Conservation (phyloP, 2,329 filamentous ascomycete genomes). For the Pseudogymnoascus sp. region DNA sequence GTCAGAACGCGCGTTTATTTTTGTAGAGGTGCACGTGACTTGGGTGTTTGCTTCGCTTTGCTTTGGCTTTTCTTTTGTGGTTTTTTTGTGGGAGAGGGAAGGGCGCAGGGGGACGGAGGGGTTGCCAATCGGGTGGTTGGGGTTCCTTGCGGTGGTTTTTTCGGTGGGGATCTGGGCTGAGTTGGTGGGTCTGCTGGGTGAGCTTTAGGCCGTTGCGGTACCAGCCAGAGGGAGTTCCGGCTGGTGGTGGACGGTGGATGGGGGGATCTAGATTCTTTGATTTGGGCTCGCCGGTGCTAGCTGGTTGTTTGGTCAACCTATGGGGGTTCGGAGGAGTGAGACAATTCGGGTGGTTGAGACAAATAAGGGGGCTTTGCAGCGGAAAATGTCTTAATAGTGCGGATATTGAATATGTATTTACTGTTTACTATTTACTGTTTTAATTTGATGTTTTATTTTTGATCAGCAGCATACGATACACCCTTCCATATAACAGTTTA, state of each 20-base stretch:
- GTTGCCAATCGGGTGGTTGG: neutral
- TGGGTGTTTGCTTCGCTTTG: too few species aligned
- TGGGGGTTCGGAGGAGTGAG: neutral
- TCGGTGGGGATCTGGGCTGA: neutral
- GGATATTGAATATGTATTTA: neutral
- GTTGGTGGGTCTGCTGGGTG: neutral
- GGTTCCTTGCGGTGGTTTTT: neutral
- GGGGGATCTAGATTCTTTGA: neutral
- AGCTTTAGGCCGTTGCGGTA: neutral
- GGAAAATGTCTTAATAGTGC: neutral
- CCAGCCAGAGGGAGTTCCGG: neutral
- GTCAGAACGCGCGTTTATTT: neutral
- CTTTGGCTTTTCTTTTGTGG: neutral
- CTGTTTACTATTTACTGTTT: neutral
- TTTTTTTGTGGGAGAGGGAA: neutral
- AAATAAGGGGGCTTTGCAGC: neutral
- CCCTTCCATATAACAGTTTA: neutral
- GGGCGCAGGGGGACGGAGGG: neutral
- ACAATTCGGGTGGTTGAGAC: neutral
- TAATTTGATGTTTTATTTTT: neutral
- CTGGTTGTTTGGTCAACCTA: slow-evolving; percentile 1
- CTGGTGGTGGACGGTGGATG: neutral
- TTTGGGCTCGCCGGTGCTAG: neutral
- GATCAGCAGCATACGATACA: neutral
- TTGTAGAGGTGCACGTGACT: neutral